Evolutionary conservation across 768 basidiomycete species (phyloP).

Genomic region (Plicaturopsis crispa): DNA sequence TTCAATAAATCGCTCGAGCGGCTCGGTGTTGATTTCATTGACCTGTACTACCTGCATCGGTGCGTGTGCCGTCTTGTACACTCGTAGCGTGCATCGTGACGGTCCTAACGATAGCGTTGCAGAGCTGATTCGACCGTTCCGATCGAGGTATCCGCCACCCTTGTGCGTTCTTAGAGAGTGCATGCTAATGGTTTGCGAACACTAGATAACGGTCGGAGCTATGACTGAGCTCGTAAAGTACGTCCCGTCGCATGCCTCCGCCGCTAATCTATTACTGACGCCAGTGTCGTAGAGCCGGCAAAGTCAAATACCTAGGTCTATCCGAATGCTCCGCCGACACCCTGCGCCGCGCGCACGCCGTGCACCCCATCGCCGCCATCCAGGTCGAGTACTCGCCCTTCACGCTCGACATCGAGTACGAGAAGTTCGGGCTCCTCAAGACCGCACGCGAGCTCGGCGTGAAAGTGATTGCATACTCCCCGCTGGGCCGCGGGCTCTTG

Average conservation of each 20-base stretch:
- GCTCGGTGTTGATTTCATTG: slow-evolving; percentile 34
- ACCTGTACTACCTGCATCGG: slow-evolving; percentile 42
- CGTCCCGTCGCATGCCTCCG: slow-evolving; percentile 2
- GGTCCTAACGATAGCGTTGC: slow-evolving; percentile 1
- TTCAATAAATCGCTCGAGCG: slow-evolving; percentile 31
- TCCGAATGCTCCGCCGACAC: slow-evolving; percentile 41
- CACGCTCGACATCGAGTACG: slow-evolving; percentile 37
- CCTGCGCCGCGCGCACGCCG: slow-evolving; percentile 40
- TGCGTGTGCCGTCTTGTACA: slow-evolving; percentile 3
- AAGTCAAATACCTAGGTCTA: slow-evolving; percentile 42
- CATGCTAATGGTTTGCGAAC: not conserved
- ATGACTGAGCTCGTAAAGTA: slow-evolving; percentile 49
- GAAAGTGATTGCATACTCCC: slow-evolving; percentile 42
- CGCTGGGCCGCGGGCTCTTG: slow-evolving; percentile 44
- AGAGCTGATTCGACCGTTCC: slow-evolving; percentile 34
- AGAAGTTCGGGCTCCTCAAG: slow-evolving; percentile 30
- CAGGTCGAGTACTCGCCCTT: slow-evolving; percentile 49
- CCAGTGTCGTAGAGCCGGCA: slow-evolving; percentile 26
- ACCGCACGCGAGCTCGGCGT: slow-evolving; percentile 43
- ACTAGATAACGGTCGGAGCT: slow-evolving; percentile 34
- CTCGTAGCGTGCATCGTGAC: not conserved
- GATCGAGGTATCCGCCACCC: slow-evolving; percentile 32
- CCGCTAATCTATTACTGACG: not conserved
- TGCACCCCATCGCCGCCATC: slow-evolving; percentile 42
- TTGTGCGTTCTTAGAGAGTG: not conserved